Evolutionary conservation across 2,329 filamentous ascomycete genomes (phyloP).

Genomic region (Beauveria scarabaeidicola): DNA sequence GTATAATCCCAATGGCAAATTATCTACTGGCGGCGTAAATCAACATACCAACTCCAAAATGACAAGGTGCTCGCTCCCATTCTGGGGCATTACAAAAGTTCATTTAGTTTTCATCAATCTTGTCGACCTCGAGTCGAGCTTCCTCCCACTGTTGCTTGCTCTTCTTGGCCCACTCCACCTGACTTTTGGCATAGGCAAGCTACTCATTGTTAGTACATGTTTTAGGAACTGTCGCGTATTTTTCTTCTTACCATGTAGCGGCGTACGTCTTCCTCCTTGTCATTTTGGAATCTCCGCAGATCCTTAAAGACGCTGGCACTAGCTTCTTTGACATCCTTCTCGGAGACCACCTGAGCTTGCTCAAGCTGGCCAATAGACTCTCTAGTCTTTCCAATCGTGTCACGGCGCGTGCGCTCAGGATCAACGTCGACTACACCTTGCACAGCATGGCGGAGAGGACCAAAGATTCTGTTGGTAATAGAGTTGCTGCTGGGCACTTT

Average conservation of each 20-base stretch:
- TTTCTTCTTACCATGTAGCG: constrained; percentile 78
- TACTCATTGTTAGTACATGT: constrained; percentile 30
- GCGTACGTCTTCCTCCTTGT: constrained; percentile 91
- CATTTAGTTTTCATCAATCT: constrained; percentile 60
- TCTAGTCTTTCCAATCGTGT: constrained; percentile 91
- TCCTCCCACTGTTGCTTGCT: constrained; percentile 89
- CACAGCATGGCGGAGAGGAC: constrained; percentile 87
- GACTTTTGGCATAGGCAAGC: constrained; percentile 87
- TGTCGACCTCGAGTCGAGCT: constrained; percentile 75
- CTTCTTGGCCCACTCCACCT: constrained; percentile 90
- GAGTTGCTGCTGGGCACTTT: constrained; percentile 82
- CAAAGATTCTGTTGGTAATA: constrained; percentile 89
- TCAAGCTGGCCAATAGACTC: constrained; percentile 82
- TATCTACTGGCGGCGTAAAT: background rate
- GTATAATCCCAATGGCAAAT: background rate
- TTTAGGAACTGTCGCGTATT: background rate
- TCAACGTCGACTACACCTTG: constrained; percentile 95
- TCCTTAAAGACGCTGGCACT: constrained; percentile 83
- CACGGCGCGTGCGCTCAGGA: constrained; percentile 82
- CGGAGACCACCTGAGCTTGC: constrained; percentile 79
- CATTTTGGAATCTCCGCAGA: constrained; percentile 81
- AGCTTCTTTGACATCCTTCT: constrained; percentile 88
- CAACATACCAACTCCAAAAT: constrained; percentile 8
- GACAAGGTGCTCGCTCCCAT: background rate
- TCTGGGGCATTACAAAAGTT: background rate